phyloP scores from a whole-genome alignment of 805 yeast genomes.

The Osmozyma mogii region DNA sequence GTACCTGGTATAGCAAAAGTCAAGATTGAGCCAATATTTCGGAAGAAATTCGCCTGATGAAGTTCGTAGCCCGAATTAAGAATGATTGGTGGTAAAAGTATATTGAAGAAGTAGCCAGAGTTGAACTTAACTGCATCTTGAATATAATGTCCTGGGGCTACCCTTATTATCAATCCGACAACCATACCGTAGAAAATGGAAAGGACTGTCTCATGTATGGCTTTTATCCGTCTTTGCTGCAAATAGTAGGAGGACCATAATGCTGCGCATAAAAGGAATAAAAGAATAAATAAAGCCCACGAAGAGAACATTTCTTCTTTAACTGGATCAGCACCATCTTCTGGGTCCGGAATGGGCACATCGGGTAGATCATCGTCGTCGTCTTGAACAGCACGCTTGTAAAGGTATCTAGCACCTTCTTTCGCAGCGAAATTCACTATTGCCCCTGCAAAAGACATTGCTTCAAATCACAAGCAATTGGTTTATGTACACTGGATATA shows the following conservation, averaged over 20 bases:
- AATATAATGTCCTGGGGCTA: constrained; percentile 93
- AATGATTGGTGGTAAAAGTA: constrained; percentile 91
- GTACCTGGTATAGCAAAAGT: constrained; percentile 98
- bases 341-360: constrained; percentile 42
- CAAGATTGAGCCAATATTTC: constrained; percentile 83
- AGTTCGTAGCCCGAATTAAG: constrained; percentile 94
- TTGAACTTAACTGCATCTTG: constrained; percentile 96
- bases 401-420: constrained; percentile 17
- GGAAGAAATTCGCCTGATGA: constrained; percentile 91
- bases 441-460: constrained; percentile 1
- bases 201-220: constrained; percentile 94
- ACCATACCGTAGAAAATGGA: constrained; percentile 96
- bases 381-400: constrained; percentile 25
- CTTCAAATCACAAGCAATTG: background rate
- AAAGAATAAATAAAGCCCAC: constrained; percentile 90
- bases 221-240: constrained; percentile 85
- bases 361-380: constrained; percentile 29
- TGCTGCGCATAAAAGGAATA: constrained; percentile 76
- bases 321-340: constrained; percentile 68
- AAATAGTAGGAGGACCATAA: constrained; percentile 92
- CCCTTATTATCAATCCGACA: constrained; percentile 83
- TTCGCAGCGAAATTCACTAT: constrained; percentile 22
- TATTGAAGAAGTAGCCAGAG: constrained; percentile 88
- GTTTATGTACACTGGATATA: constrained; percentile 2
- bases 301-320: constrained; percentile 94